These are phyloP conservation scores for Arthrobotrys conoides DNA, from an alignment of 2,329 filamentous ascomycete genomes.

Conservation along the genomic window DNA sequence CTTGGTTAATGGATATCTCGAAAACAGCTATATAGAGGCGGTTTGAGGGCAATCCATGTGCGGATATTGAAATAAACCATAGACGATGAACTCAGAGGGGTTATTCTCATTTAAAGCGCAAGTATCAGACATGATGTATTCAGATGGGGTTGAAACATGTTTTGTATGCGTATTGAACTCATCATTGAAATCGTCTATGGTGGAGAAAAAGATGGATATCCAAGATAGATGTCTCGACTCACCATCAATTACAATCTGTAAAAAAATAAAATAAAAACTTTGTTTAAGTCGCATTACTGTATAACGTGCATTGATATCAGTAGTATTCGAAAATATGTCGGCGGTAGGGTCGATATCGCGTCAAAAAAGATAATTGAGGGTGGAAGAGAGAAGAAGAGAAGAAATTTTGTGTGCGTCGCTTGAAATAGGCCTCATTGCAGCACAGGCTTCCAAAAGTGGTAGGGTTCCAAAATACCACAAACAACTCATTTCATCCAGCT, in stretches of 20 bases:
- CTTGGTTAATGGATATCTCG: not conserved
- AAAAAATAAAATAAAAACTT: too few species aligned
- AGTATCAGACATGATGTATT: slow-evolving; percentile 58
- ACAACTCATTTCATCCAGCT: slow-evolving; percentile 1
- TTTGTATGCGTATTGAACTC: slow-evolving; percentile 60
- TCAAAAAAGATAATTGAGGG: not conserved
- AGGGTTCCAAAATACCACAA: slow-evolving; percentile 20
- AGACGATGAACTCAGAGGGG: slow-evolving; percentile 52
- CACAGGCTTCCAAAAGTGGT: not conserved
- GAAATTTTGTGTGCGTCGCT: slow-evolving; percentile 10
- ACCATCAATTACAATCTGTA: not conserved
- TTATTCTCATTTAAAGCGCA: slow-evolving; percentile 62
- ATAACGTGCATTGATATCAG: not conserved
- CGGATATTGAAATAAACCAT: slow-evolving; percentile 16
- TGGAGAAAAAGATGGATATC: not conserved
- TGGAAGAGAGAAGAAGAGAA: slow-evolving; percentile 14
- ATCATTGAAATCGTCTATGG: slow-evolving; percentile 46
- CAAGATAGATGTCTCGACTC: not conserved
- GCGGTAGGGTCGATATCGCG: not conserved
- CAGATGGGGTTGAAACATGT: slow-evolving; percentile 62
- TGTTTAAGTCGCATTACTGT: not conserved
- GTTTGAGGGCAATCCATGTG: not conserved
- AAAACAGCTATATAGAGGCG: not conserved
- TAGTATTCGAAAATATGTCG: not conserved
- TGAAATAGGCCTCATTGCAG: not conserved